Evolutionary conservation across 257 asterid species (phyloP), one percentile per base, ranked within the genome.

Genomic region (Fraxinus americana): DNA sequence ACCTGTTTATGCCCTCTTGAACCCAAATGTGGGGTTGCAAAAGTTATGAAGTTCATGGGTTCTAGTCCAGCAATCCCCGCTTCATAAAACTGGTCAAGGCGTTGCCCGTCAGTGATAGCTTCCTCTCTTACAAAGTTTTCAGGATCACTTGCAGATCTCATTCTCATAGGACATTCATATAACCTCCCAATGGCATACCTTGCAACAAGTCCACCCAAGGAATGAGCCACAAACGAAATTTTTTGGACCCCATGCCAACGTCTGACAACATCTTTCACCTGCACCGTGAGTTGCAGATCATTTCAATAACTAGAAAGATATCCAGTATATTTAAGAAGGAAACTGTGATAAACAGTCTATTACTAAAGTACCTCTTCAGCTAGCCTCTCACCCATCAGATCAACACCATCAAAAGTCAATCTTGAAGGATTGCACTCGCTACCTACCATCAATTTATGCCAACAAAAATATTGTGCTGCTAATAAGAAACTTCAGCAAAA

Each of bases 21-120:
- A 69, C 98, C 98, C 80, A 94, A 77, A 86, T 94, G 98, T 4
- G 98, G 98, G 70, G 97, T 94, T 63, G 98, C 98, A 80, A 94
- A 85, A 65, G 98, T 94, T 63, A 94, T 85, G 81, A 94, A 92
- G 82, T 94, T 94, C 82, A 94, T 75, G 27, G 98, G 97, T 79
- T 92, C 94, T 21, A 94, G 85, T 59, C 97, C 97, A 76, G 92
- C 94, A 79, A 94, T 88, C 12, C 78, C 85, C 27, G 80, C 85
- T 81, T 80, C 89, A 77, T 25, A 81, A 83, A 39, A 43, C 68
- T 77, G 83, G 65, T 85, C 82, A 32, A 11, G 50, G 41, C 38
- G 77, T 72, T 82, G 34, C 34, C 43, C 61, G 50, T 77, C 77
- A 73, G 34, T 34, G 43, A 82, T 82, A 68, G 77, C 81, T 68